Conservation (phyloP, 805 yeast species). For the Candida oleophila region DNA sequence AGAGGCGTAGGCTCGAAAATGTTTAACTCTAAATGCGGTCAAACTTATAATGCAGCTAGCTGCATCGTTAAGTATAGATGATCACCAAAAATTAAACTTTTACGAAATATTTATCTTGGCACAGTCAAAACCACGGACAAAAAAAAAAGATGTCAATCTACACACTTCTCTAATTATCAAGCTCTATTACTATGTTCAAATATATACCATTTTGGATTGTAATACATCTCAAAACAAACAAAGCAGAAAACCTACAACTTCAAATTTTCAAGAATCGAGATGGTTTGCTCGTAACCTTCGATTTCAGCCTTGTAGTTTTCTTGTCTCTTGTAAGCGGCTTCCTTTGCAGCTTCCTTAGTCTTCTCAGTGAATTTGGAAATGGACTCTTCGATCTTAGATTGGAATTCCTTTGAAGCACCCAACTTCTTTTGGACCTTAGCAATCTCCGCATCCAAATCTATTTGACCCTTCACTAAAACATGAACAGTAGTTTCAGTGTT, state of each 20-base stretch:
- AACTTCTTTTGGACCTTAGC: constrained; percentile 78
- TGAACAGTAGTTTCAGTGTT: constrained; percentile 82
- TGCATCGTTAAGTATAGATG: no score
- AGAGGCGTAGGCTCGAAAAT: no score
- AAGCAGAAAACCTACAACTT: constrained; percentile 50
- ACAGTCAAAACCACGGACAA: no score
- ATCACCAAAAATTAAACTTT: no score
- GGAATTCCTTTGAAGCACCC: constrained; percentile 58
- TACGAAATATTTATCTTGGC: not conserved
- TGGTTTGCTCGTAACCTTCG: constrained; percentile 84
- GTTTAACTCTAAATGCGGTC: no score
- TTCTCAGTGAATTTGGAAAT: constrained; percentile 82
- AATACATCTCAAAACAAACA: no score
- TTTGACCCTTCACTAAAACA: constrained; percentile 88
- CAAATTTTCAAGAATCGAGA: constrained; percentile 78
- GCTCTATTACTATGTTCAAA: no score
- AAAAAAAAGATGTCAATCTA: no score
- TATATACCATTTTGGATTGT: no score
- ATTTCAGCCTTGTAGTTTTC: constrained; percentile 81
- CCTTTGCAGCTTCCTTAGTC: constrained; percentile 81
- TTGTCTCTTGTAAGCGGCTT: constrained; percentile 63
- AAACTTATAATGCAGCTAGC: no score
- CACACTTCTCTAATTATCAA: no score
- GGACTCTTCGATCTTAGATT: constrained; percentile 65
- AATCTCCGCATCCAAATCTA: constrained; percentile 90